These are phyloP conservation scores for Blepharisma undulans DNA, from an alignment of 169 alveolate species.

Conservation along the genomic window DNA sequence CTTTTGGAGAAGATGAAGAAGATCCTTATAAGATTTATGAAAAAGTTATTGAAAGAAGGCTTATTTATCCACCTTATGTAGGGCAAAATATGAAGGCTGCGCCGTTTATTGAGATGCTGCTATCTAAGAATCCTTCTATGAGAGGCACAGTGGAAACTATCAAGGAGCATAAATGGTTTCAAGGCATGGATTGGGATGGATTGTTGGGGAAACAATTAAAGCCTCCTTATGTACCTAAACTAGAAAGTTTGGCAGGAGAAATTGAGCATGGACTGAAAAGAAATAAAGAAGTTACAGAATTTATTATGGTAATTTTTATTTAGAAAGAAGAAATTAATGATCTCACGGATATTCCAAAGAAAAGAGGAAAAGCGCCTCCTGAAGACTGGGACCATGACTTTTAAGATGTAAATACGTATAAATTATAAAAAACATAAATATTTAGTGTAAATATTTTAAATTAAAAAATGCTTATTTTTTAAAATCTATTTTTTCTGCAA, in stretches of 20 bases:
- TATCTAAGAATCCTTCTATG: constrained; percentile 46
- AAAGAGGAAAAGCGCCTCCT: background rate
- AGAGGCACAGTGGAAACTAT: constrained; percentile 16
- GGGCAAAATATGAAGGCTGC: constrained; percentile 44
- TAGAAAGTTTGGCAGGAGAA: background rate
- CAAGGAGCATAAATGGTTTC: constrained; percentile 33
- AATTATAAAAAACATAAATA: background rate
- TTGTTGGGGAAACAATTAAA: background rate
- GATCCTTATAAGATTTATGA: too few species aligned
- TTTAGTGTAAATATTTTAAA: background rate
- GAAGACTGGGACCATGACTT: background rate
- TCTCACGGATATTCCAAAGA: background rate
- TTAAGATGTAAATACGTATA: background rate
- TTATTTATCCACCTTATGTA: constrained; percentile 50
- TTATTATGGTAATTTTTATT: background rate
- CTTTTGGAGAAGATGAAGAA: too few species aligned
- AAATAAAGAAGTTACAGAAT: background rate
- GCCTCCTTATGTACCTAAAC: constrained; percentile 37
- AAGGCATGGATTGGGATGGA: constrained; percentile 31
- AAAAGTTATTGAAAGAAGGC: constrained; percentile 49
- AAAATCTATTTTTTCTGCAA: background rate
- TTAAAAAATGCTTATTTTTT: too few species aligned
- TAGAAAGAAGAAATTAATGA: background rate
- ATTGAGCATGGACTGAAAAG: background rate
- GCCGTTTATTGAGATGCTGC: constrained; percentile 46